Evolutionary conservation across 164 flowering plant genomes (phyloP), one percentile per base, ranked within the genome.

Genomic region (Berberis thunbergii): DNA sequence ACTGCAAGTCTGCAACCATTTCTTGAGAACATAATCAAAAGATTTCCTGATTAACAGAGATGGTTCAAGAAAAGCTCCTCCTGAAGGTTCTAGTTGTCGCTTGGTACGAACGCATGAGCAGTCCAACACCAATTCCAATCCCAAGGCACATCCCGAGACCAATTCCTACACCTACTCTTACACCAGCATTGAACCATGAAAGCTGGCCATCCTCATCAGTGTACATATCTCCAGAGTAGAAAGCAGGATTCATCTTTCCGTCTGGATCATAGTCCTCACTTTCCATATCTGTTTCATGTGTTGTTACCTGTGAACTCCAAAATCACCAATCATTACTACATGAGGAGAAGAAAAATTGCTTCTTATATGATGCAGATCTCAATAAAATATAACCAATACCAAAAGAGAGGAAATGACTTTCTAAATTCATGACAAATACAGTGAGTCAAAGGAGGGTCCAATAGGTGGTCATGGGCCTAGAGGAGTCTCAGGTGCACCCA

Each of bases 161-260:
- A 52, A 91, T 88, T 2, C 97, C 97, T 1, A 91, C 97, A 59
- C 97, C 97, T 57, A 91, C 96, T 76, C 97, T 80, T 39, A 91
- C 97, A 11, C 97, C 97, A 49, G 97, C 93, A 77, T 91, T 88
- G 70, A 91, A 91, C 97, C 97, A 91, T 49, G 97, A 62, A 38
- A 91, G 86, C 60, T 91, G 89, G 4, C 97, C 97, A 72, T 86
- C 93, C 63, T 90, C 95, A 49, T 81, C 86, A 26, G 67, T 7
- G 69, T 81, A 86, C 74, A 72, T 69, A 11, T 79, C 93, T 58
- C 86, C 86, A 2, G 86, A 49, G 73, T 85, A 85, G 67, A 63
- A 76, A 63, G 64, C 62, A 49, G 64, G 65, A 40, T 69, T 74
- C 26, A 74, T 43, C 73, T 88, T 88, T 45, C 64, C 77, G 45